Evolutionary conservation across 2,329 filamentous ascomycete genomes (phyloP), one percentile per base, ranked within the genome.

Genomic region (Hymenoscyphus fraxineus): DNA sequence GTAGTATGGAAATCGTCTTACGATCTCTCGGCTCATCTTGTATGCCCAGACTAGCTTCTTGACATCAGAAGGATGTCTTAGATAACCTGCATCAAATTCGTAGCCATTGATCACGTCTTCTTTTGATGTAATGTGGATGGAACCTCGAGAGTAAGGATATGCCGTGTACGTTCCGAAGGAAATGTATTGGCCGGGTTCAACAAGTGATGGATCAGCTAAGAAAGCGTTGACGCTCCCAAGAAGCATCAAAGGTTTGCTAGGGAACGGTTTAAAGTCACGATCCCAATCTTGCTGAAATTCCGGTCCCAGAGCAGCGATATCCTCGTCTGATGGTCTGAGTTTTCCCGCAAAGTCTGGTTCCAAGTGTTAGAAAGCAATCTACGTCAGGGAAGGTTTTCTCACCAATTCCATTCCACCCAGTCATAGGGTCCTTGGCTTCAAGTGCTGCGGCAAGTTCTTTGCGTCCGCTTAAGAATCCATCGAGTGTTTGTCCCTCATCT

Each of bases 21-120:
- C 77, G 61, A 88, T 81, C 73, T 88, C 86, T 2, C 88, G 84
- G n/a, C 80, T 79, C 69, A 82, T 83, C 75, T 90, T 90, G 77
- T 90, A 90, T 0, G 78, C 81, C 85, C 86, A 88, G 12, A 86
- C 69, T 13, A 84, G 81, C 69, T 81, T 84, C 72, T 83, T 83
- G 35, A 88, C 39, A 70, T 89, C 86, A n/a, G 85, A 74, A 1
- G 76, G 69, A 61, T 88, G 82, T 4, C 75, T 80, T 39, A 89
- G 79, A 73, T 81, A 87, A 7, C 85, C 86, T 0, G 81, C 77
- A 60, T 85, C 80, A 64, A 89, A 88, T 65, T 87, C 82, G 4
- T 82, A 75, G 0, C 78, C 74, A 31, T 82, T 80, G 9, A 75
- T 70, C 2, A 79, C 74, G 15, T 77, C 73, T 1, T 80, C 66